Conservation (phyloP, 768 basidiomycete genomes). For the Pleurotus djamor region DNA sequence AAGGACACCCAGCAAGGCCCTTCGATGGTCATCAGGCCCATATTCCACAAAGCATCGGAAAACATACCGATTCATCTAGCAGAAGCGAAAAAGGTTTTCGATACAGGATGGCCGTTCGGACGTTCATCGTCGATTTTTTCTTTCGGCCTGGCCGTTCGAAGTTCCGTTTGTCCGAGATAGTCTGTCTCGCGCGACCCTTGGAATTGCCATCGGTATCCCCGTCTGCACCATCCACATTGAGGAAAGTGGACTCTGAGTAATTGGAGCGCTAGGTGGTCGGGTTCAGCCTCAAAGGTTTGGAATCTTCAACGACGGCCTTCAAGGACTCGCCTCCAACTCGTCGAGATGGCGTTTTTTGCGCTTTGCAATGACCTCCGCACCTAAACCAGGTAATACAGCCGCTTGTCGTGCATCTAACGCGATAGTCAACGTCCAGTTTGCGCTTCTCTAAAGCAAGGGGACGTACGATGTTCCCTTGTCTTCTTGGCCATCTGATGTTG, state of each 20-base stretch:
- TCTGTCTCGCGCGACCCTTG: slow-evolving; percentile 72
- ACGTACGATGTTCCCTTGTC: slow-evolving; percentile 47
- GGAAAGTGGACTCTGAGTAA: slow-evolving; percentile 59
- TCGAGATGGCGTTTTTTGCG: slow-evolving; percentile 77
- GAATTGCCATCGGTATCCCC: slow-evolving; percentile 42
- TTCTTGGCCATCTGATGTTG: slow-evolving; percentile 39
- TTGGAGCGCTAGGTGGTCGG: slow-evolving; percentile 62
- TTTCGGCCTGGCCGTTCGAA: slow-evolving; percentile 52
- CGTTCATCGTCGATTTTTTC: slow-evolving; percentile 81
- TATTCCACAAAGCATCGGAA: neutral
- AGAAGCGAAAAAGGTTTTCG: slow-evolving; percentile 74
- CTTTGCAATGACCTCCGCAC: slow-evolving; percentile 70
- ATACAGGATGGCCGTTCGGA: slow-evolving; percentile 79
- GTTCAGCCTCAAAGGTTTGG: slow-evolving; percentile 1
- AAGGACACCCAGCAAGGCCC: slow-evolving; percentile 57
- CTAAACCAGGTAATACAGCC: slow-evolving; percentile 36
- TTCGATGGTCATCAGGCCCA: slow-evolving; percentile 18
- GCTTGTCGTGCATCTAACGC: slow-evolving; percentile 47
- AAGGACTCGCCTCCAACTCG: slow-evolving; percentile 69
- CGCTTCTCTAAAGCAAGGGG: neutral
- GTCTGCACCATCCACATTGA: slow-evolving; percentile 44
- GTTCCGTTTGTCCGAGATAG: slow-evolving; percentile 75
- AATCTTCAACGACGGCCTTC: neutral
- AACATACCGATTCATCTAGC: slow-evolving; percentile 77
- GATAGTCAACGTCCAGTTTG: neutral